Conservation (phyloP, 1,139 yeast genomes). For the Candida smagusa region DNA sequence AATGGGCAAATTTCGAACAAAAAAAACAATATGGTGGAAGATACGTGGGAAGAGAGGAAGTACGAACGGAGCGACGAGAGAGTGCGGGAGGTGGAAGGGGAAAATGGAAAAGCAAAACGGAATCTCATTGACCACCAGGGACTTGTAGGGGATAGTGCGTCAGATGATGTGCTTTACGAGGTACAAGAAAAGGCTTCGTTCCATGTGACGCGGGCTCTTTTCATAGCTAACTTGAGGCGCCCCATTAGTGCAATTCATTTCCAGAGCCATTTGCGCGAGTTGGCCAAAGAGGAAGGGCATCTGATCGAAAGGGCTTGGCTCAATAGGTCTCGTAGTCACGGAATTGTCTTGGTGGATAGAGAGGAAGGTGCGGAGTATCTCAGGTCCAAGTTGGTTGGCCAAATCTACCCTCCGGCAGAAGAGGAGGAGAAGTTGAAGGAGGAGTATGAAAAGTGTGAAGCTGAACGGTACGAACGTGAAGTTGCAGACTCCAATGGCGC, state of each 20-base stretch:
- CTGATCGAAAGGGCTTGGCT: slow-evolving; percentile 45
- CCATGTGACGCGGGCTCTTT: slow-evolving; percentile 40
- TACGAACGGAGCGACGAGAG: neutral
- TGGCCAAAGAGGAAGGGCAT: slow-evolving; percentile 23
- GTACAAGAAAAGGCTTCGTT: slow-evolving; percentile 27
- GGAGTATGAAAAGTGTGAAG: slow-evolving; percentile 22
- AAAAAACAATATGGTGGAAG: neutral
- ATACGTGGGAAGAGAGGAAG: neutral
- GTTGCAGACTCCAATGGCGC: slow-evolving; percentile 13
- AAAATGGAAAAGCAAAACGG: too few relatives aligned
- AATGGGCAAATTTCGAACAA: neutral
- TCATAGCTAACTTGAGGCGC: slow-evolving; percentile 40
- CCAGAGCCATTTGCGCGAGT: slow-evolving; percentile 30
- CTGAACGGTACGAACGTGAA: slow-evolving; percentile 20
- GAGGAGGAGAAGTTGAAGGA: slow-evolving; percentile 21
- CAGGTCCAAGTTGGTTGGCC: slow-evolving; percentile 31
- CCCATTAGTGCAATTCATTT: slow-evolving; percentile 38
- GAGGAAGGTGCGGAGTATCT: slow-evolving; percentile 38
- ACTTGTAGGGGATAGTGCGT: slow-evolving; percentile 20
- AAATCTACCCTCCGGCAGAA: slow-evolving; percentile 27
- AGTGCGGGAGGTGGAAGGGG: too few relatives aligned
- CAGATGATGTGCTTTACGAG: slow-evolving; percentile 33
- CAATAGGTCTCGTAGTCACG: slow-evolving; percentile 39
- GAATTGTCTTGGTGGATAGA: slow-evolving; percentile 36
- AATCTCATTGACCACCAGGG: slow-evolving; percentile 23